Conservation (phyloP, 164 flowering plant genomes). For the Chloranthus sessilifolius region DNA sequence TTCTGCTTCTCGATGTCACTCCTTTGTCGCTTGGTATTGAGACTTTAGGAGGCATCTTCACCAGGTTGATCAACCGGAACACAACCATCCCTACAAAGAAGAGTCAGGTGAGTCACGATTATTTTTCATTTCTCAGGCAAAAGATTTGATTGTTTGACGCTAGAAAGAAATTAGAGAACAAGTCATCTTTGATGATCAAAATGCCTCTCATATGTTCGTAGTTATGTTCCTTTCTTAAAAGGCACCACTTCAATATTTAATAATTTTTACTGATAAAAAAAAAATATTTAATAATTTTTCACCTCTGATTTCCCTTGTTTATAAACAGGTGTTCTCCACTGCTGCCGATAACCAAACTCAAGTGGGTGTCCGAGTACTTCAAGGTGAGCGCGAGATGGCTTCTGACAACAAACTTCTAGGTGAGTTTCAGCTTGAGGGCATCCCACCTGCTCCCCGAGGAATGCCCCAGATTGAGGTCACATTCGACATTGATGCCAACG, state of each 20-base stretch:
- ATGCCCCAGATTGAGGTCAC: slow-evolving; percentile 58
- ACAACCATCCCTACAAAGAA: slow-evolving; percentile 66
- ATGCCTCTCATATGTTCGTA: too few relatives aligned
- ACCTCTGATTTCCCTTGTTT: too few relatives aligned
- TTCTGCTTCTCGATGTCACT: slow-evolving; percentile 21
- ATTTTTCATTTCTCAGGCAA: too few relatives aligned
- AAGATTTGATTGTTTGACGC: too few relatives aligned
- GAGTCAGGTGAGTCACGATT: slow-evolving; percentile 46
- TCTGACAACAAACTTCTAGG: slow-evolving; percentile 49
- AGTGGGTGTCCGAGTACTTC: slow-evolving; percentile 64
- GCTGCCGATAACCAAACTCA: slow-evolving; percentile 30
- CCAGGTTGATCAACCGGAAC: slow-evolving; percentile 10
- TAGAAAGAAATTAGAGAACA: too few relatives aligned
- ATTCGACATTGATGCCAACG: slow-evolving; percentile 58
- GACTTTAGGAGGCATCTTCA: slow-evolving; percentile 13
- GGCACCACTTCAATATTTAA: too few relatives aligned
- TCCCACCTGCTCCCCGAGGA: slow-evolving; percentile 74
- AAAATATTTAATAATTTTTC: too few relatives aligned
- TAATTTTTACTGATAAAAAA: too few relatives aligned
- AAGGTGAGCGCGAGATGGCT: slow-evolving; percentile 79
- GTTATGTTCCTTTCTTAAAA: too few relatives aligned
- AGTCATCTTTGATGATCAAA: too few relatives aligned
- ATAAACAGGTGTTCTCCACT: slow-evolving; percentile 39
- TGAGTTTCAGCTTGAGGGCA: slow-evolving; percentile 61
- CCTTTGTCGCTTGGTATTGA: slow-evolving; percentile 15